phyloP scores from a whole-genome alignment of 164 flowering plant genomes.

The Tetrastigma voinierianum region DNA sequence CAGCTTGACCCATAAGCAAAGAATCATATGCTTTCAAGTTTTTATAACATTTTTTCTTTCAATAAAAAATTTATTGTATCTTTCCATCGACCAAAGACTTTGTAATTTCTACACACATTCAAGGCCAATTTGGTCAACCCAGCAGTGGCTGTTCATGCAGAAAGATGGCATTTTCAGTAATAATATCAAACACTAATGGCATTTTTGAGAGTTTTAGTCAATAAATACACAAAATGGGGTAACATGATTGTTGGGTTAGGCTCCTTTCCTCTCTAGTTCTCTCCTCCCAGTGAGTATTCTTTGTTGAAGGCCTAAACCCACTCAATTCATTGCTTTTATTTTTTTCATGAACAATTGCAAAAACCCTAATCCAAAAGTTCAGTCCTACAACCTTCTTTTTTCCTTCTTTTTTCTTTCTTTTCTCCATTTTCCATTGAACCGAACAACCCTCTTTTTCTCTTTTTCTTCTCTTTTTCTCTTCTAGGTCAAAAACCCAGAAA shows the following conservation, averaged over 20 bases:
- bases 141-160: not conserved
- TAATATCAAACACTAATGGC: not conserved
- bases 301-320: not conserved
- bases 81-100: not conserved
- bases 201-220: not conserved
- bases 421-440: no score
- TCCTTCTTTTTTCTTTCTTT: no score
- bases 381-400: no score
- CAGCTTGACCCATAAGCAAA: conserved; percentile 14
- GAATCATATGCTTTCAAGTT: conserved; percentile 7
- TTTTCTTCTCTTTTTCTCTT: no score
- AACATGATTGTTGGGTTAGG: not conserved
- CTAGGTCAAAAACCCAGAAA: no score
- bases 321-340: not conserved
- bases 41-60: not conserved
- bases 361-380: no score
- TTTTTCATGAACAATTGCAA: no score
- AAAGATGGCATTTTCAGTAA: not conserved
- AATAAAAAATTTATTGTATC: not conserved
- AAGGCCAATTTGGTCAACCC: conserved; percentile 8
- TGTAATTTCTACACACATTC: not conserved
- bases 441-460: no score
- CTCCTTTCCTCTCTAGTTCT: conserved; percentile 1
- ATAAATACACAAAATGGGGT: not conserved
- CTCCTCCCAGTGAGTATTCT: not conserved